A percentile compares a stretch with the other conserved stretches of the same genome.
Conservation (phyloP, 345 rosid species). For the Syzygium aromaticum region DNA sequence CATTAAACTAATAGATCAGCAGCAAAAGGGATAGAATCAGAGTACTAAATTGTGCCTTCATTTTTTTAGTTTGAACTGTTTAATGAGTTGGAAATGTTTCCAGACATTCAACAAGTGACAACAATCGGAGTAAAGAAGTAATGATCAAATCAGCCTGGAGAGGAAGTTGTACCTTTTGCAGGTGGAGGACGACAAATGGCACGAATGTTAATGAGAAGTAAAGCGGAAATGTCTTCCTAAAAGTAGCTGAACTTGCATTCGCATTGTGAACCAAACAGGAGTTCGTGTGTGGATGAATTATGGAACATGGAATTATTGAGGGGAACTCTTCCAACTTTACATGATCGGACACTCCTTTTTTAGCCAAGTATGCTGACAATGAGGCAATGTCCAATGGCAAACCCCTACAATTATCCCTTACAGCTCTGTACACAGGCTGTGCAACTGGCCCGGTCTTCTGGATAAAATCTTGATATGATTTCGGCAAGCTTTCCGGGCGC, state of each 20-base stretch:
- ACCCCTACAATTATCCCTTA: conserved; percentile 88
- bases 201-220: conserved; percentile 98
- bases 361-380: conserved; percentile 55
- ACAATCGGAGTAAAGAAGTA: background rate
- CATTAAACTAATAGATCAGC: background rate
- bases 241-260: conserved; percentile 84
- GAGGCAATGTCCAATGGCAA: conserved; percentile 69
- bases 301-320: conserved; percentile 80
- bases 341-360: conserved; percentile 30
- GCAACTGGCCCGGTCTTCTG: conserved; percentile 98
- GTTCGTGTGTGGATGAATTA: conserved; percentile 77
- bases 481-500: conserved; percentile 98
- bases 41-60: background rate
- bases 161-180: conserved; percentile 63
- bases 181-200: conserved; percentile 88
- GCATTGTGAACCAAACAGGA: conserved; percentile 80
- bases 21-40: background rate
- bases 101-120: background rate
- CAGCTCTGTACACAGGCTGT: conserved; percentile 83
- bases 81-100: background rate
- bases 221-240: conserved; percentile 91
- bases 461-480: conserved; percentile 87
- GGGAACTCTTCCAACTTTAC: conserved; percentile 71
- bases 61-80: background rate
- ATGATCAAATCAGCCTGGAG: background rate